Evolutionary conservation across 371 early-diverging fungal genomes (phyloP).

Genomic region (Blastocladiella emersonii): DNA sequence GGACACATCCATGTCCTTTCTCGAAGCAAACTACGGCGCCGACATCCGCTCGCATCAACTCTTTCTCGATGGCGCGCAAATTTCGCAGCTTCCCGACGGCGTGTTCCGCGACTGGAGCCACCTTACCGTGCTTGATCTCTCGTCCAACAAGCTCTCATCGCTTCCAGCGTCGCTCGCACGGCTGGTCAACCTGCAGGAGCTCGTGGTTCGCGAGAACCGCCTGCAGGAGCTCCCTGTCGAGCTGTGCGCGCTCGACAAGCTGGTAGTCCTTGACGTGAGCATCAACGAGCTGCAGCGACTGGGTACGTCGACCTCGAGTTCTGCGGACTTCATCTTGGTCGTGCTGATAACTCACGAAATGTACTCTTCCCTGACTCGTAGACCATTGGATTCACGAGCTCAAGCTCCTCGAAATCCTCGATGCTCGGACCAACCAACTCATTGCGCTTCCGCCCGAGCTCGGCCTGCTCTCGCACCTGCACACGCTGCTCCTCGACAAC

Average conservation of each 20-base stretch:
- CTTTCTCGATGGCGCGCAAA: too few relatives aligned
- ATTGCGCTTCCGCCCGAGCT: not conserved
- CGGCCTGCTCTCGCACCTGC: not conserved
- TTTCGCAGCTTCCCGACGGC: not conserved
- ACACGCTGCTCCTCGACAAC: not conserved
- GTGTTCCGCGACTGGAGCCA: not conserved
- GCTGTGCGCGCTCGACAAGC: not conserved
- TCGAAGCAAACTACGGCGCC: too few relatives aligned
- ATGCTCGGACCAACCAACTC: not conserved
- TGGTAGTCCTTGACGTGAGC: not conserved
- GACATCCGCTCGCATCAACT: too few relatives aligned
- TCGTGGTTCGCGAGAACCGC: not conserved
- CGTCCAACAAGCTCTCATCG: not conserved
- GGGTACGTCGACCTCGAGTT: too few relatives aligned
- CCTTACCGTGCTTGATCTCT: not conserved
- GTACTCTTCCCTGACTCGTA: too few relatives aligned
- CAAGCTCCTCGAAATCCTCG: not conserved
- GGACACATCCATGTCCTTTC: too few relatives aligned
- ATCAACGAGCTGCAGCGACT: not conserved
- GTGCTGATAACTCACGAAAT: too few relatives aligned
- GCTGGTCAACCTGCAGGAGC: not conserved
- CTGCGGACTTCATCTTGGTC: too few relatives aligned
- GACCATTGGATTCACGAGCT: not conserved
- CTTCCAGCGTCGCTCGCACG: not conserved
- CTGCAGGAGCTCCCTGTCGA: not conserved